Evolutionary conservation across 352 stramenopile species (phyloP), one percentile per base, ranked within the genome.

Genomic region (Globisporangium acanthophoron): DNA sequence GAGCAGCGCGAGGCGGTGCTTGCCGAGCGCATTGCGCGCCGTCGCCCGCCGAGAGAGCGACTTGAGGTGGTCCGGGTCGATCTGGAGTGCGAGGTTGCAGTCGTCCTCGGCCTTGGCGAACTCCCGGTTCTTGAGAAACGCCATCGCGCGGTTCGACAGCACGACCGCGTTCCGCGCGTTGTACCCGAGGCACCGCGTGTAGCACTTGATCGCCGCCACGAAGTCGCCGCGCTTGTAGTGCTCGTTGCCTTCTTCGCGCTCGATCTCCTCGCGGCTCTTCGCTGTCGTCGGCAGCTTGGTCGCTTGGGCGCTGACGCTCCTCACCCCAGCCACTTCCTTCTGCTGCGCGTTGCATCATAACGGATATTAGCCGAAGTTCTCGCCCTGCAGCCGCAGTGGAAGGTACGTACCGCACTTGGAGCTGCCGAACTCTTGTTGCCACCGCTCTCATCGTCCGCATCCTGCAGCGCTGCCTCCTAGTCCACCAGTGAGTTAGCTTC

Each of bases 171-270:
- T 94, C 11, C 70, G 70, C 4, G 73, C 58, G 50, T 93, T 76
- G 56, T 87, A 85, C 0, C 83, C 76, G n/a, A 97, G 65, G 13
- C 78, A 90, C 1, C 80, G 72, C 20, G 91, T 96, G 66, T 98
- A 98, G 65, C 76, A 92, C 54, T 88, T 80, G 51, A 96, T 82
- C 16, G 93, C 89, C 41, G 86, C 88, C 29, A 95, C 76, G 49
- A 82, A 93, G 56, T 98, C 88, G 1, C 79, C 76, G 3, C 69
- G 73, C 29, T 87, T 87, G 70, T 97, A 98, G 63, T 91, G 88
- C 33, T 85, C 87, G 62, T 98, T 98, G 12, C 94, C 94, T 55
- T 97, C 95, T 60, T 95, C 76, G 15, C 78, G 77, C 57, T 98
- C 92, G 13, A 92, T 58, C 18, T 88, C 70, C 24, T 89, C 80